Evolutionary conservation across 2,329 filamentous ascomycete species (phyloP), one percentile per base, ranked within the genome.

Genomic region (Colletotrichum abscissum): DNA sequence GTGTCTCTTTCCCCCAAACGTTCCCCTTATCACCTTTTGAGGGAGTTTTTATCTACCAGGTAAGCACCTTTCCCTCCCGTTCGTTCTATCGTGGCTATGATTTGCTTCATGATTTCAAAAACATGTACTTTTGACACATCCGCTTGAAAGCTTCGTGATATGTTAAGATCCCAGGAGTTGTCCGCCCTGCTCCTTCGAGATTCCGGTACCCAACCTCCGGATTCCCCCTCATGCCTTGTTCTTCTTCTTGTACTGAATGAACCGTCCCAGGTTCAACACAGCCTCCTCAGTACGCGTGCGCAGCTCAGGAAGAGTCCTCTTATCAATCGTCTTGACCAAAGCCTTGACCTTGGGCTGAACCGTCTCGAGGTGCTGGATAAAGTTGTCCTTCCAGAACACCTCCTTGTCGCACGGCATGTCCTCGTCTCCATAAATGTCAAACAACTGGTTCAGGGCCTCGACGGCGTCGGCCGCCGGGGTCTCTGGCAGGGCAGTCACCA

Each of bases 391-490:
- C 88, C 91, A 92, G 80, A 93, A 93, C 2, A 93, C 91, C 30
- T 88, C 86, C 70, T 83, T 84, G 78, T 93, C 92, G 78, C 88
- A 91, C 12, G 86, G 82, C 67, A 84, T 86, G 14, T 84, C 85
- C 79, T 91, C 90, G 78, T 93, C 89, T 30, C 87, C 88, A 80
- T 93, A 93, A 8, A 93, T 86, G 76, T 93, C 92, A 76, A 92
- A 92, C 22, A 93, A 75, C 80, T 92, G 90, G 81, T 93, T 90
- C 56, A 93, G 82, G 19, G 90, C 89, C 81, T 93, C 91, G 38
- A 93, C 86, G 5, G 86, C 85, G 58, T 92, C 89, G 2, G 90
- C 91, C 1, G 86, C 81, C 1, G 89, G 84, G 1, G 87, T 88
- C 57, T 87, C 82, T 5, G 90, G 88, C 22, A 89, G 82, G 11